phyloP scores from a whole-genome alignment of 2,329 filamentous ascomycete species.

The Grosmannia huntii region DNA sequence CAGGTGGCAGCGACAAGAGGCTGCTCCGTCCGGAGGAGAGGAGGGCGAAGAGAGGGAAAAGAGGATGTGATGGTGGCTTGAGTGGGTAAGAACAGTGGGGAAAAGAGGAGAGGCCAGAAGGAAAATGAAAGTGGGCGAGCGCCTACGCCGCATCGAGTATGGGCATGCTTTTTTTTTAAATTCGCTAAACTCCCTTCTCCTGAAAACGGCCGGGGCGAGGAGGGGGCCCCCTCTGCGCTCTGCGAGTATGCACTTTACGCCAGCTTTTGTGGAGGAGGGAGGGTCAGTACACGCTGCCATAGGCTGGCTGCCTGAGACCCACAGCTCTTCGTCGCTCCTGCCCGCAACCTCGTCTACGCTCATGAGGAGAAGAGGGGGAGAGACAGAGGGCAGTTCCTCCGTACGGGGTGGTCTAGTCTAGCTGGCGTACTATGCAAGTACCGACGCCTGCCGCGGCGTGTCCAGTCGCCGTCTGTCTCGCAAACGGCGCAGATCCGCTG shows the following conservation, averaged over 20 bases:
- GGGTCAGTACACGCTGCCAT: slow-evolving; percentile 1
- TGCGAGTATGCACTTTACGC: neutral
- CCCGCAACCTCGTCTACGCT: neutral
- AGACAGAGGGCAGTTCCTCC: too few species aligned
- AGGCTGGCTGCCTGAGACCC: slow-evolving; percentile 1
- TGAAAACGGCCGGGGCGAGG: neutral
- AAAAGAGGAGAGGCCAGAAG: neutral
- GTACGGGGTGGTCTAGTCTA: too few species aligned
- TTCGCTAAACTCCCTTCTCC: neutral
- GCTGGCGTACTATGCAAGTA: too few species aligned
- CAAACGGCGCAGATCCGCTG: too few species aligned
- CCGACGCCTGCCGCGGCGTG: too few species aligned
- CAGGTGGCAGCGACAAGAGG: neutral
- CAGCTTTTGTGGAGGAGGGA: slow-evolving; percentile 2
- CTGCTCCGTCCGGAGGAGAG: neutral
- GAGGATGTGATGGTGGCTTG: neutral
- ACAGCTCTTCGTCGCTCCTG: neutral
- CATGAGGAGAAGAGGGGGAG: neutral
- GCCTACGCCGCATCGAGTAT: neutral
- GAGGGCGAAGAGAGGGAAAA: neutral
- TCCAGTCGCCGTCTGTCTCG: too few species aligned
- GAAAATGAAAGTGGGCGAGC: neutral
- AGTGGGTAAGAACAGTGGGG: neutral
- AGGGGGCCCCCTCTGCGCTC: neutral
- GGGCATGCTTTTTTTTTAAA: neutral